Evolutionary conservation across 2,329 filamentous ascomycete genomes (phyloP).

Genomic region (Endoconidiophora laricicola): DNA sequence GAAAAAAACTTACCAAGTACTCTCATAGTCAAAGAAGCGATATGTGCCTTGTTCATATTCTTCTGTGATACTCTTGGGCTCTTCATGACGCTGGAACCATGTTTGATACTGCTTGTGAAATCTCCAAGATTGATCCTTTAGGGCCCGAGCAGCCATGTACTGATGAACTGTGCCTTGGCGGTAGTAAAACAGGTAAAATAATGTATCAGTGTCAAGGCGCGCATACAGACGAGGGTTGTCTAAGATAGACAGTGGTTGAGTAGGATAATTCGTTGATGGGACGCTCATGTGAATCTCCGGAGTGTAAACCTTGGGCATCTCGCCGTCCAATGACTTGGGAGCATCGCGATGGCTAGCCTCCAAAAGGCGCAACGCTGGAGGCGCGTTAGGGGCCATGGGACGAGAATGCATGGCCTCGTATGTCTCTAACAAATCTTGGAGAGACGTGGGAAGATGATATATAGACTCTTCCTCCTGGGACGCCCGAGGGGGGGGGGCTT

Average conservation of each 20-base stretch:
- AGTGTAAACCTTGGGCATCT: constrained; percentile 68
- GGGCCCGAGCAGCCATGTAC: constrained; percentile 84
- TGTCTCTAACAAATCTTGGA: constrained; percentile 81
- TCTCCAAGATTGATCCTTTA: constrained; percentile 96
- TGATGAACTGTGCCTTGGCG: constrained; percentile 92
- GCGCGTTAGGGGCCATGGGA: constrained; percentile 41
- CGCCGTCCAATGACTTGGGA: constrained; percentile 62
- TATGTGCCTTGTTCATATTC: constrained; percentile 98
- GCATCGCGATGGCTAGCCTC: constrained; percentile 55
- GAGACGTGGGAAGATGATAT: constrained; percentile 75
- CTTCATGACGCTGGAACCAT: constrained; percentile 97
- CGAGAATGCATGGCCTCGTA: constrained; percentile 72
- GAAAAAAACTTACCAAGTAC: constrained; percentile 62
- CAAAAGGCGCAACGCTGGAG: constrained; percentile 57
- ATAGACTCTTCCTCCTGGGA: constrained; percentile 55
- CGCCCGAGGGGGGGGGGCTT: constrained; percentile 17
- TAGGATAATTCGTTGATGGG: constrained; percentile 71
- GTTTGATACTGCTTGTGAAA: constrained; percentile 99
- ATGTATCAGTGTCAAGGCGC: constrained; percentile 81
- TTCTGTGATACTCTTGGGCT: constrained; percentile 96
- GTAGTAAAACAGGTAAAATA: constrained; percentile 99
- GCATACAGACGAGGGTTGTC: constrained; percentile 79
- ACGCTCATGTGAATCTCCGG: constrained; percentile 63
- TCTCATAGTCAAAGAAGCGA: constrained; percentile 98
- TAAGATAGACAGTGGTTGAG: constrained; percentile 80